phyloP scores from a whole-genome alignment of 1,284 basidiomycete genomes.

The Polyporus tsugae region DNA sequence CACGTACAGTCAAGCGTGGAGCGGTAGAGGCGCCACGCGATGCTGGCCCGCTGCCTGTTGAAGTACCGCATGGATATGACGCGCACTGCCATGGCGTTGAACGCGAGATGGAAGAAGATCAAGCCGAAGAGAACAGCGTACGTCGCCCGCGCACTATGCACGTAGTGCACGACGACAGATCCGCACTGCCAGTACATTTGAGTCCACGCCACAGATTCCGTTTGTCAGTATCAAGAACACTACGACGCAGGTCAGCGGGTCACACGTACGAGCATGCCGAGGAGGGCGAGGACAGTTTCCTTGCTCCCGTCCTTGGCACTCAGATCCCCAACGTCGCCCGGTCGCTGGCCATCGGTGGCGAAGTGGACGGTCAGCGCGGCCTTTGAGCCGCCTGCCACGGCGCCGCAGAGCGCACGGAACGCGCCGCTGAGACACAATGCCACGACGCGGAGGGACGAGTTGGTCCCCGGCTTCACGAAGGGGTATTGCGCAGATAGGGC shows the following conservation, averaged over 20 bases:
- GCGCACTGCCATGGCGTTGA: constrained; percentile 68
- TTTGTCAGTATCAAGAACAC: background rate
- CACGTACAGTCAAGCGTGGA: constrained; percentile 15
- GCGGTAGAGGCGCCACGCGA: constrained; percentile 55
- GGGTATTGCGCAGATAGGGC: constrained; percentile 31
- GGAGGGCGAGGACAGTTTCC: constrained; percentile 70
- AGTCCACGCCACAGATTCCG: background rate
- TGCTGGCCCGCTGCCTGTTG: constrained; percentile 63
- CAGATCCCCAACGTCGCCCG: constrained; percentile 72
- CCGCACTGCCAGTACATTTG: constrained; percentile 53
- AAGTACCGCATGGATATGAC: constrained; percentile 62
- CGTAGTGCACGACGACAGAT: constrained; percentile 61
- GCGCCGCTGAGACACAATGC: constrained; percentile 65
- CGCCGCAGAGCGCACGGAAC: constrained; percentile 63
- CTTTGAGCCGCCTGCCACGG: constrained; percentile 72
- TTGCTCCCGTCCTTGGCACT: constrained; percentile 77
- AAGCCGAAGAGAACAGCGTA: constrained; percentile 60
- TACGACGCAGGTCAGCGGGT: background rate
- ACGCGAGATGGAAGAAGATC: constrained; percentile 59
- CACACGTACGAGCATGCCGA: constrained; percentile 71
- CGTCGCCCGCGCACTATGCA: constrained; percentile 57
- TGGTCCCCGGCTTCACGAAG: constrained; percentile 37
- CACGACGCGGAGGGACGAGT: constrained; percentile 51
- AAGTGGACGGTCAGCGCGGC: constrained; percentile 75
- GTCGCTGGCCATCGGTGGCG: constrained; percentile 51